These are phyloP conservation scores for Capsicum pubescens DNA, from an alignment of 257 asterid species.

Conservation along the genomic window DNA sequence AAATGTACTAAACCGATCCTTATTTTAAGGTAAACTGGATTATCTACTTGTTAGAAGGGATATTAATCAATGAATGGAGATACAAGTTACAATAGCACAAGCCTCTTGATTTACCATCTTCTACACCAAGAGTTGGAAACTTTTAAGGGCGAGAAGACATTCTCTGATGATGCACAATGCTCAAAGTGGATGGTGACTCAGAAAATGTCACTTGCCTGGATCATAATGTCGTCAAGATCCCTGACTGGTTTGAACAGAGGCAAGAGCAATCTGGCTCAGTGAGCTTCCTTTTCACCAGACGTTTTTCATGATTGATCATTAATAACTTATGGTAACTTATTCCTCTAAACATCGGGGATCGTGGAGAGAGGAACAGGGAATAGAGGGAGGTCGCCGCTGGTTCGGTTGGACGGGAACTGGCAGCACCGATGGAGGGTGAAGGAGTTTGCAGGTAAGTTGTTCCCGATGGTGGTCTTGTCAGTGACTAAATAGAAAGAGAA, in stretches of 20 bases:
- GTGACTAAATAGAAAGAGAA: too few relatives aligned
- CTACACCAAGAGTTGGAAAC: not conserved
- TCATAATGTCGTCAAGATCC: slow-evolving; percentile 56
- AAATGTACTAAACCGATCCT: slow-evolving; percentile 11
- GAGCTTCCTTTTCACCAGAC: slow-evolving; percentile 67
- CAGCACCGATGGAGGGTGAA: too few relatives aligned
- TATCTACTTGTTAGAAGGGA: slow-evolving; percentile 21
- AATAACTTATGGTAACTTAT: slow-evolving; percentile 79
- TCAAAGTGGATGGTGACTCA: not conserved
- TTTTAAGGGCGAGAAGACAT: not conserved
- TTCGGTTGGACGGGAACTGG: too few relatives aligned
- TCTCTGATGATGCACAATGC: not conserved
- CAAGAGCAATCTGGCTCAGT: slow-evolving; percentile 82
- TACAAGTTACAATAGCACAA: slow-evolving; percentile 7
- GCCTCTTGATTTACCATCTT: slow-evolving; percentile 14
- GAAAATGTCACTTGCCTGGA: not conserved
- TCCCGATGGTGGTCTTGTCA: too few relatives aligned
- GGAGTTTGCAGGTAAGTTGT: too few relatives aligned
- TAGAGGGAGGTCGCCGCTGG: too few relatives aligned
- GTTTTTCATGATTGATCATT: slow-evolving; percentile 85
- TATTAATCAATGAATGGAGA: not conserved
- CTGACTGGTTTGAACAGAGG: slow-evolving; percentile 81
- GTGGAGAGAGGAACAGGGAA: too few relatives aligned
- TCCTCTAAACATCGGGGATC: too few relatives aligned
- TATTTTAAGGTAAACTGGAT: not conserved